These are phyloP conservation scores for Microcyclospora pomicola DNA, from an alignment of 2,329 filamentous ascomycete species.

Conservation along the genomic window DNA sequence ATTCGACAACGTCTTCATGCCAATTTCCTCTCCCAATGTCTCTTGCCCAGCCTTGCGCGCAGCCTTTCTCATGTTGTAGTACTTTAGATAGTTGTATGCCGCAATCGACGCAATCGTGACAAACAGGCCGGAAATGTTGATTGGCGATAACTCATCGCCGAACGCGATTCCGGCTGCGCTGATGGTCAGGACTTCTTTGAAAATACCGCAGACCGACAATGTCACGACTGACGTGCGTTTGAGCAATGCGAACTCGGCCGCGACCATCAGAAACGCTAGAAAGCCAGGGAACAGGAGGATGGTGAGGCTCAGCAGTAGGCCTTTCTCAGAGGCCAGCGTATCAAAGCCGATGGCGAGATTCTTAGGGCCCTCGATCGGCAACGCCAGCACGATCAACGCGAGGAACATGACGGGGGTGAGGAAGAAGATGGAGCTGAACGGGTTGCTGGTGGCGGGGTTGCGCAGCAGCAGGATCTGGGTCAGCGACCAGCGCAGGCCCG, in stretches of 20 bases:
- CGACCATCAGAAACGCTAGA: conserved; percentile 92
- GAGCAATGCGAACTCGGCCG: conserved; percentile 86
- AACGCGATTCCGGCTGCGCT: conserved; percentile 77
- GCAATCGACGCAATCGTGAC: conserved; percentile 74
- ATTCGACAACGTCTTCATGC: conserved; percentile 13
- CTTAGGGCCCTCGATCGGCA: conserved; percentile 70
- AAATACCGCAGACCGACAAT: conserved; percentile 90
- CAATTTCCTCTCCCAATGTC: conserved; percentile 25
- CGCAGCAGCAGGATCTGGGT: conserved; percentile 90
- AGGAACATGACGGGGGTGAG: conserved; percentile 95
- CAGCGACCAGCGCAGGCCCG: conserved; percentile 94
- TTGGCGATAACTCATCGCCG: conserved; percentile 68
- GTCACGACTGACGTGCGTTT: conserved; percentile 94
- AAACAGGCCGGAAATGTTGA: conserved; percentile 79
- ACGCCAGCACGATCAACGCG: conserved; percentile 62
- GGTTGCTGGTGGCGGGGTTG: conserved; percentile 89
- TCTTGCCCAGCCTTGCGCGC: conserved; percentile 40
- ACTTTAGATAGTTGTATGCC: conserved; percentile 90
- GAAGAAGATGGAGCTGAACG: conserved; percentile 93
- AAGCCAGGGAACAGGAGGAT: conserved; percentile 80
- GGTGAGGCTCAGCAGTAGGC: conserved; percentile 48
- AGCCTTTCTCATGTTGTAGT: conserved; percentile 72
- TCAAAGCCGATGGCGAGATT: conserved; percentile 53
- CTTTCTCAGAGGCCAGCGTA: conserved; percentile 52
- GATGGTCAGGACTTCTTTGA: conserved; percentile 97